These are phyloP conservation scores for Cymbopogon flexuosus DNA, from an alignment of 202 grass and related monocot genomes.

Conservation along the genomic window DNA sequence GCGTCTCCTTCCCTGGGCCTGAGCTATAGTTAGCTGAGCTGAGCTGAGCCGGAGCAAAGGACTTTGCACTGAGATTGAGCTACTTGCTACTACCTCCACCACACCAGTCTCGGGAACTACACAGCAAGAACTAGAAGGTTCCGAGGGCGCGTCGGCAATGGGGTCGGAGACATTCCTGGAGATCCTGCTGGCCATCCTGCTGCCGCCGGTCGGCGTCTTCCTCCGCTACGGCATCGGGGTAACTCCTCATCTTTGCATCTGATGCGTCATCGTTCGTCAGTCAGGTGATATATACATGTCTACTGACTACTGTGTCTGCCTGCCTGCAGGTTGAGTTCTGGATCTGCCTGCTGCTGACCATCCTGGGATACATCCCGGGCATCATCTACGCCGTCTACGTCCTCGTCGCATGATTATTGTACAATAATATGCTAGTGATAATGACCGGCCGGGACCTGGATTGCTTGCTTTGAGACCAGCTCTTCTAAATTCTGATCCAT, in stretches of 20 bases:
- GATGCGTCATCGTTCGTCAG: not conserved
- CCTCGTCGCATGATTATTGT: conserved; percentile 13
- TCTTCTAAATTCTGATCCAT: not conserved
- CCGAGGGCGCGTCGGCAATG: conserved; percentile 7
- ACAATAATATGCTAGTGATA: not conserved
- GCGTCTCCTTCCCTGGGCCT: not conserved
- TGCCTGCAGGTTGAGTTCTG: conserved; percentile 56
- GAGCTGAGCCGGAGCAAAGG: not conserved
- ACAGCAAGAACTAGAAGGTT: not conserved
- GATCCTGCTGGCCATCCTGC: conserved; percentile 61
- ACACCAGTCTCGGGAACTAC: not conserved
- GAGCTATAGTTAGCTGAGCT: not conserved
- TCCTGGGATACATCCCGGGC: conserved; percentile 66
- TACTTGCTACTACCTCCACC: not conserved
- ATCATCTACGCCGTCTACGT: conserved; percentile 82
- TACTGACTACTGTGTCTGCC: not conserved
- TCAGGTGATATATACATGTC: not conserved
- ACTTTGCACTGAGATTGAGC: not conserved
- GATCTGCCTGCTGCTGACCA: conserved; percentile 63
- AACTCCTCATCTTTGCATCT: not conserved
- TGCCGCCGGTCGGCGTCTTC: conserved; percentile 70
- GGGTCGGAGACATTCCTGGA: conserved; percentile 71
- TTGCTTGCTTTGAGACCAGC: not conserved
- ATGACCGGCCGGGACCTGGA: not conserved
- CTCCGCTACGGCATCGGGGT: conserved; percentile 73